Base-by-base conservation (phyloP, 1,139 yeast genomes). In the Nakaseomyces sp. region DNA sequence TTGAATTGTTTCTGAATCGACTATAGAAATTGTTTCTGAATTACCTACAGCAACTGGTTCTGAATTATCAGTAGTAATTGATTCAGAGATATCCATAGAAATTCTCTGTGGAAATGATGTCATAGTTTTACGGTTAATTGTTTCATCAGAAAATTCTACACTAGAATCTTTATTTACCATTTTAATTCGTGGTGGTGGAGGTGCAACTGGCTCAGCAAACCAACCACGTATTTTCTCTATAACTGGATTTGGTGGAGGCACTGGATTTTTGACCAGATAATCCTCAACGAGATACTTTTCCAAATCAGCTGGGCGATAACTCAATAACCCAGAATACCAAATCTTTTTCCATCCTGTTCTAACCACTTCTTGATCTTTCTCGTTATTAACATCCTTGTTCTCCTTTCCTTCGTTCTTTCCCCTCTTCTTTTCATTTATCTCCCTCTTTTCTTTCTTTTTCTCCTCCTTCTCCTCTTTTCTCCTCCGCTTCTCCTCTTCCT, bases 91-190 rank as follows among this genome's bases (percentile, higher is more conserved):
- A 32, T 32, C 36, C 20, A 18, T 17, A 18, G 36, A 10, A 9
- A 32, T 32, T 32, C 13, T 18, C 10, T 32, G 18, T 6, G 36
- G 22, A 17, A 18, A 18, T 1, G 38, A 35, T 20, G 38, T 35
- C 28, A 35, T 2, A n/a, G 38, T 35, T 13, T 35, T 35, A n/a
- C 38, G 38, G 18, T 35, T 35, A 6, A 35, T 20, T 5, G 38
- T 35, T 10, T 20, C 26, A 35, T 35, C 38, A 20, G 38, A 35
- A 35, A 35, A 35, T 13, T 35, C 38, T n/a, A 20, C 28, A 20
- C 38, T 35, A 7, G 38, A 35, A 22, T 35, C 38, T n/a, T 35
- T 35, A 16, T 35, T 35, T 7, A 35, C 16, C 38, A 35, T 35
- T 13, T 5, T 7, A n/a, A 35, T 35, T 20, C 28, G 8, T 20